Evolutionary conservation across 805 yeast species (phyloP).

Genomic region (Barnettozyma botsteinii): DNA sequence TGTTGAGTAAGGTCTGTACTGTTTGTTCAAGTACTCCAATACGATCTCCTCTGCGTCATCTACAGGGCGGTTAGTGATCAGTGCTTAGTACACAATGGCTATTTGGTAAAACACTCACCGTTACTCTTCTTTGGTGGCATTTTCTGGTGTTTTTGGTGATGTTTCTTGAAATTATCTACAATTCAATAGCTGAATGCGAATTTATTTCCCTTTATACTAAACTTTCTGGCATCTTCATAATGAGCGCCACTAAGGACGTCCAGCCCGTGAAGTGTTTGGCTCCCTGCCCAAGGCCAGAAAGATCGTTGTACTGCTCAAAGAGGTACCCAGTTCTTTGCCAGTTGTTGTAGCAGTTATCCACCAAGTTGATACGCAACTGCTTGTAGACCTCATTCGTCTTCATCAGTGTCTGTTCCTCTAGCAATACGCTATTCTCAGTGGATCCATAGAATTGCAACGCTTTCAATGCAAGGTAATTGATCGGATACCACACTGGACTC

Average conservation of each 20-base stretch:
- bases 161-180: too few species aligned
- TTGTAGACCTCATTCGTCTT: conserved; percentile 46
- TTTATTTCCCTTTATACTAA: conserved; percentile 6
- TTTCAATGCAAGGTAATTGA: conserved; percentile 78
- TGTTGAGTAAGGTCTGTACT: conserved; percentile 43
- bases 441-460: conserved; percentile 52
- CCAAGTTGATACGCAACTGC: conserved; percentile 58
- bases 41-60: conserved; percentile 29
- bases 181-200: too few species aligned
- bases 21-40: conserved; percentile 34
- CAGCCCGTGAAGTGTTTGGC: conserved; percentile 92
- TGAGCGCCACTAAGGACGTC: conserved; percentile 76
- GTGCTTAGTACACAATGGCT: too few species aligned
- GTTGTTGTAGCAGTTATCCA: conserved; percentile 58
- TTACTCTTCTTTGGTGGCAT: conserved; percentile 9
- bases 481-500: conserved; percentile 89
- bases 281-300: conserved; percentile 69
- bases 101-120: neutral
- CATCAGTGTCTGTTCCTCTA: conserved; percentile 26
- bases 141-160: neutral
- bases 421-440: conserved; percentile 17
- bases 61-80: neutral
- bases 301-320: conserved; percentile 87
- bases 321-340: conserved; percentile 76
- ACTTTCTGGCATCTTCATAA: conserved; percentile 75